These are phyloP conservation scores for Epithele typhae DNA, from an alignment of 768 basidiomycete species.

Conservation along the genomic window DNA sequence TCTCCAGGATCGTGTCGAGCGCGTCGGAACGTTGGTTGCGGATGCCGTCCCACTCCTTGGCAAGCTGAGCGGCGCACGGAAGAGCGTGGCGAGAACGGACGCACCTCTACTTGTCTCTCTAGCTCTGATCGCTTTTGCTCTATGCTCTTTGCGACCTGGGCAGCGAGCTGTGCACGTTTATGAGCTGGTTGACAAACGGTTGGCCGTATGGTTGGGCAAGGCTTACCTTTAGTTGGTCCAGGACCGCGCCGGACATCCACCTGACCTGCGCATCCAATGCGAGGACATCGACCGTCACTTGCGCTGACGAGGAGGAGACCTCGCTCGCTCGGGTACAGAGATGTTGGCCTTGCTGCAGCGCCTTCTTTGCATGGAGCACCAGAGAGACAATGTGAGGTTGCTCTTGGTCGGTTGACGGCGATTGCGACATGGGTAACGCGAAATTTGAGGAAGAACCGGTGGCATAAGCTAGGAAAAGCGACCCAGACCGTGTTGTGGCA, in stretches of 20 bases:
- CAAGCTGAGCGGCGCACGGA: background rate
- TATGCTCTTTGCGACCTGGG: slow-evolving; percentile 67
- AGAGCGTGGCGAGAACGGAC: slow-evolving; percentile 14
- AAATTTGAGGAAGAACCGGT: too few species aligned
- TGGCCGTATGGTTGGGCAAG: too few species aligned
- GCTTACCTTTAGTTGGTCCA: slow-evolving; percentile 71
- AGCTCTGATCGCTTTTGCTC: slow-evolving; percentile 65
- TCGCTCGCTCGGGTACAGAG: slow-evolving; percentile 66
- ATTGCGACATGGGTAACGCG: slow-evolving; percentile 2
- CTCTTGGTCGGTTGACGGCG: slow-evolving; percentile 21
- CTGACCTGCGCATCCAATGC: slow-evolving; percentile 76
- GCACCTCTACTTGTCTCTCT: slow-evolving; percentile 57
- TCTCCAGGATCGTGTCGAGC: slow-evolving; percentile 68
- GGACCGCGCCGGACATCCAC: slow-evolving; percentile 71
- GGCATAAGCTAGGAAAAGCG: too few species aligned
- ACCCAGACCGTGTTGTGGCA: too few species aligned
- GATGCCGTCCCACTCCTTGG: slow-evolving; percentile 69
- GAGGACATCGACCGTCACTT: slow-evolving; percentile 64
- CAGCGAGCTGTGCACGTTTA: slow-evolving; percentile 65
- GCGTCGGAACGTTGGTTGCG: slow-evolving; percentile 57
- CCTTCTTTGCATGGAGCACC: slow-evolving; percentile 78
- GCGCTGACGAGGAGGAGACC: slow-evolving; percentile 62
- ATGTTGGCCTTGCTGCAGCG: slow-evolving; percentile 71
- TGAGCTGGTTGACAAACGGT: background rate
- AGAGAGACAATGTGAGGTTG: slow-evolving; percentile 70